These are phyloP conservation scores for Lentinula lateritia DNA, from an alignment of 768 basidiomycete species.

Conservation along the genomic window DNA sequence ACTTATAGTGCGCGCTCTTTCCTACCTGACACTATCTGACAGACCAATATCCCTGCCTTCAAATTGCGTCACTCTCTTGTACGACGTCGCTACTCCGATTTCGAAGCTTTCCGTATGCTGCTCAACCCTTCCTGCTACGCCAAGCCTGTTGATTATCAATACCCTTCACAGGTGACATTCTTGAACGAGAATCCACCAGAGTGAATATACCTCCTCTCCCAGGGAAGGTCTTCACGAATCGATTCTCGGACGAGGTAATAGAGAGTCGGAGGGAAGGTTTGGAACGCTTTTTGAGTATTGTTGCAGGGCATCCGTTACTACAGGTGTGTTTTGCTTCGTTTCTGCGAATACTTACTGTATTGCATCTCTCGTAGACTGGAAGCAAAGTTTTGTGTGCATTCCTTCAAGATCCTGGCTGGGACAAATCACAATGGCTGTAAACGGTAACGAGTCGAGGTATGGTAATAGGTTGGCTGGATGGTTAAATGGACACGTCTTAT, in stretches of 20 bases:
- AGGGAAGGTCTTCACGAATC: conserved; percentile 97
- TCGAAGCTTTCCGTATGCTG: conserved; percentile 78
- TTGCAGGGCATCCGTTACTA: conserved; percentile 93
- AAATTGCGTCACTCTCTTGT: conserved; percentile 92
- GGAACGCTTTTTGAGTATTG: conserved; percentile 91
- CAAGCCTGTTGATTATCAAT: not conserved
- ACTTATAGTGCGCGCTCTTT: conserved; percentile 1
- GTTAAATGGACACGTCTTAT: not conserved
- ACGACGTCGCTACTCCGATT: conserved; percentile 85
- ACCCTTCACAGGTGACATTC: conserved; percentile 57
- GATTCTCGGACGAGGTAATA: conserved; percentile 97
- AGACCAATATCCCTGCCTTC: conserved; percentile 99
- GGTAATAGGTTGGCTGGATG: not conserved
- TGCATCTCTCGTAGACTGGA: conserved; percentile 61
- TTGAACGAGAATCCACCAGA: conserved; percentile 93
- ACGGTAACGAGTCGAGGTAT: not conserved
- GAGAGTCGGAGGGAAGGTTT: conserved; percentile 88
- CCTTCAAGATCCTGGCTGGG: conserved; percentile 92
- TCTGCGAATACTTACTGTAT: conserved; percentile 5
- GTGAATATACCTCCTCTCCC: conserved; percentile 98
- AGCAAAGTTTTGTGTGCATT: conserved; percentile 96
- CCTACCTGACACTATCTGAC: not conserved
- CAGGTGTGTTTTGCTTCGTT: conserved; percentile 52
- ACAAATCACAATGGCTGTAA: conserved; percentile 65
- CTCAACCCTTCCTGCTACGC: not conserved